These are phyloP conservation scores for Holtermannia corniformis DNA, from an alignment of 768 basidiomycete species.

Conservation along the genomic window DNA sequence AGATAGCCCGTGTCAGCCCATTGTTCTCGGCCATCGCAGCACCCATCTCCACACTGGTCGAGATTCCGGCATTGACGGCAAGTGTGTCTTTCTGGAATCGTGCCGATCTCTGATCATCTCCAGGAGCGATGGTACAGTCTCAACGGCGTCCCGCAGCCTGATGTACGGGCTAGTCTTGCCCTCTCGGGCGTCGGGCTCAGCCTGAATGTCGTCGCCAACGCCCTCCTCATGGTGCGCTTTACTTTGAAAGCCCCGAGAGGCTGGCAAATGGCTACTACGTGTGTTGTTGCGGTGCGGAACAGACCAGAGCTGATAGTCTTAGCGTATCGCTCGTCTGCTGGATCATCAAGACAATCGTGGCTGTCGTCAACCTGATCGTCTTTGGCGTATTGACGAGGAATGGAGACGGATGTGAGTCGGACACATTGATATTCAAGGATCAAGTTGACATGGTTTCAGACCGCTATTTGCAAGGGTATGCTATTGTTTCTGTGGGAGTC, in stretches of 20 bases:
- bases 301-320: neutral
- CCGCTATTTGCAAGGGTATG: neutral
- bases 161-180: conserved; percentile 26
- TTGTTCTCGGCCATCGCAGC: conserved; percentile 40
- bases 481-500: neutral
- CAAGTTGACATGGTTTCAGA: neutral
- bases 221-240: conserved; percentile 39
- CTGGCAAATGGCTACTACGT: conserved; percentile 27
- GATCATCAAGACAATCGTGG: conserved; percentile 39
- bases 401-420: conserved; percentile 8
- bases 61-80: conserved; percentile 42
- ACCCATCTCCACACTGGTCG: conserved; percentile 40
- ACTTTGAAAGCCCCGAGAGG: conserved; percentile 18
- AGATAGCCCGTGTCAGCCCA: conserved; percentile 11
- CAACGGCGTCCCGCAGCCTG: conserved; percentile 25
- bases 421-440: too few species aligned
- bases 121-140: conserved; percentile 38
- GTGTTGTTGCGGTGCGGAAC: neutral
- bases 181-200: conserved; percentile 32
- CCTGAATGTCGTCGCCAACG: conserved; percentile 40
- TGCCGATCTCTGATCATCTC: neutral
- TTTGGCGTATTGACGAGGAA: conserved; percentile 27
- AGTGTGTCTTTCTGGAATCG: conserved; percentile 4
- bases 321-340: conserved; percentile 32
- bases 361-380: conserved; percentile 30